phyloP scores from a whole-genome alignment of 495 filamentous ascomycete species.

The Patellaria atrata region DNA sequence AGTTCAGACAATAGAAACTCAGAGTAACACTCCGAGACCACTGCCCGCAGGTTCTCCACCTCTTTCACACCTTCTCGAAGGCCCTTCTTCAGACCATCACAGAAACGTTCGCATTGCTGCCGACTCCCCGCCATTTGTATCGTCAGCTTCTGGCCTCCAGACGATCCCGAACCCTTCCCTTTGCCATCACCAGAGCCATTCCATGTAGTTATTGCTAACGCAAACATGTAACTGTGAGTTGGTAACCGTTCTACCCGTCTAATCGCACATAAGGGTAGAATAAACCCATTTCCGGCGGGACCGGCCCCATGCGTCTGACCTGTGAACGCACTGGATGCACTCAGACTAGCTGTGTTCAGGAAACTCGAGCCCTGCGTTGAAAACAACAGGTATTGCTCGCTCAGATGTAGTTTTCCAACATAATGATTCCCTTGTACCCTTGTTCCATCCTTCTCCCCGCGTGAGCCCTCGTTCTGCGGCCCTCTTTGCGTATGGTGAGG shows the following conservation, averaged over 20 bases:
- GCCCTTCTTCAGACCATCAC: constrained; percentile 83
- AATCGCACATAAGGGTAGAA: constrained; percentile 82
- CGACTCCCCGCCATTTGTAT: constrained; percentile 80
- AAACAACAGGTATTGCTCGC: constrained; percentile 89
- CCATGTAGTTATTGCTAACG: constrained; percentile 90
- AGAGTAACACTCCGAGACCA: constrained; percentile 76
- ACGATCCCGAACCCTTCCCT: constrained; percentile 35
- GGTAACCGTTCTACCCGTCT: constrained; percentile 83
- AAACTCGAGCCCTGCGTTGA: constrained; percentile 87
- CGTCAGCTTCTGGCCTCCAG: constrained; percentile 62
- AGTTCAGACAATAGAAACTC: constrained; percentile 65
- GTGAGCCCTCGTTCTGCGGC: constrained; percentile 29
- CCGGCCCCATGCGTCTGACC: constrained; percentile 82
- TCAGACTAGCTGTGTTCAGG: constrained; percentile 56
- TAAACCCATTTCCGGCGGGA: constrained; percentile 93
- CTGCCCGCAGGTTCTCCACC: constrained; percentile 62
- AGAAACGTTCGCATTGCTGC: constrained; percentile 85
- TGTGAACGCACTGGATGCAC: constrained; percentile 62
- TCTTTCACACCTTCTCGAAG: constrained; percentile 72
- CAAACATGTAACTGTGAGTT: constrained; percentile 80
- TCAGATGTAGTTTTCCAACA: constrained; percentile 83
- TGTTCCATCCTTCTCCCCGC: constrained; percentile 46
- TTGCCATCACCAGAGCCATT: constrained; percentile 49
- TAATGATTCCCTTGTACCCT: constrained; percentile 63
- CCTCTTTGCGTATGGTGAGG: constrained; percentile 29